A percentile compares a stretch with the other conserved stretches of the same genome.
phyloP scores from a whole-genome alignment of 75 land plant genomes.

The Sequoia sempervirens region DNA sequence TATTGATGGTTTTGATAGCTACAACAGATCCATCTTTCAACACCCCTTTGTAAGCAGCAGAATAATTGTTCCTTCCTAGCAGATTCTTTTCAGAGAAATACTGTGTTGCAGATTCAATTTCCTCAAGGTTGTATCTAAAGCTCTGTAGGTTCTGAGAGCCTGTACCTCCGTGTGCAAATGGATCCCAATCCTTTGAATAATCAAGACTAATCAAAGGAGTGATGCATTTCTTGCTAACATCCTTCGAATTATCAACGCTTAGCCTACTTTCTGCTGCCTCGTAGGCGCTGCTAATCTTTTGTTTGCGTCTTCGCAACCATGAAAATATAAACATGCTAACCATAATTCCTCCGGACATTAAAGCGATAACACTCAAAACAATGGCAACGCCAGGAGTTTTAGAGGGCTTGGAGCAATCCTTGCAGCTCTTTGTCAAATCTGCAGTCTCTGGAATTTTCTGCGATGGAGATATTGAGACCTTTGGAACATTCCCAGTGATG shows the following conservation, averaged over 20 bases:
- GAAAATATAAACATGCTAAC: slow-evolving; percentile 31
- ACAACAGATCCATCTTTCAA: slow-evolving; percentile 72
- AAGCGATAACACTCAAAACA: slow-evolving; percentile 23
- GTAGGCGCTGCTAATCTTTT: slow-evolving; percentile 45
- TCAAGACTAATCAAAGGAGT: slow-evolving; percentile 54
- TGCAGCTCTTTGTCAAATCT: slow-evolving; percentile 17
- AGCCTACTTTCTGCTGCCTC: slow-evolving; percentile 38
- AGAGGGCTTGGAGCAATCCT: slow-evolving; percentile 23
- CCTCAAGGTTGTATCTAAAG: slow-evolving; percentile 68
- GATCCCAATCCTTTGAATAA: slow-evolving; percentile 59
- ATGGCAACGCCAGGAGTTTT: slow-evolving; percentile 15
- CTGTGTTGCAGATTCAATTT: slow-evolving; percentile 84
- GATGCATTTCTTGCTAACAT: slow-evolving; percentile 25
- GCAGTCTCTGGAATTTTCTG: slow-evolving; percentile 44
- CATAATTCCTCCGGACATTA: slow-evolving; percentile 25
- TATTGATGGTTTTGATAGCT: slow-evolving; percentile 49
- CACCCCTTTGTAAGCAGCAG: slow-evolving; percentile 67
- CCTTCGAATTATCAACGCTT: slow-evolving; percentile 39
- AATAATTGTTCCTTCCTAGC: slow-evolving; percentile 60
- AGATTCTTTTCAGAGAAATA: slow-evolving; percentile 79
- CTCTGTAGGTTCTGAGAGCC: slow-evolving; percentile 24
- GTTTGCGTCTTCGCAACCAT: slow-evolving; percentile 66
- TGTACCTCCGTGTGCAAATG: slow-evolving; percentile 21
- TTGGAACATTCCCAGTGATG: background rate
- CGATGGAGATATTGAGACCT: slow-evolving; percentile 5